Percentiles rank a stretch among this genome's conserved stretches.
Evolutionary conservation across 805 yeast genomes (phyloP).

Genomic region (Candida easanensis): DNA sequence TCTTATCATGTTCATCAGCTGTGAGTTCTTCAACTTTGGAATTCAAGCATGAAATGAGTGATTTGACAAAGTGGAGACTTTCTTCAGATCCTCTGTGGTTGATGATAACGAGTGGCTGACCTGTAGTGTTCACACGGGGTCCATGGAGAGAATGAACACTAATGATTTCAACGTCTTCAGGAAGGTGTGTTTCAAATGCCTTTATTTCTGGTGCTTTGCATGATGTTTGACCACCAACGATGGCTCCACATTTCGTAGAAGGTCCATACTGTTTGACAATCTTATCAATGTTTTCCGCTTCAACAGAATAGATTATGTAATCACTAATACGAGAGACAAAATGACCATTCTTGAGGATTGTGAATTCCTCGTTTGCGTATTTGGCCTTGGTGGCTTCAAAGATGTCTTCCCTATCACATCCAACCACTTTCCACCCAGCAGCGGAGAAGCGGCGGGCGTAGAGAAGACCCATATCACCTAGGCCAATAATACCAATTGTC

Average conservation of each 20-base stretch:
- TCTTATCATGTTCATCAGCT: slow-evolving; percentile 88
- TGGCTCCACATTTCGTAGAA: slow-evolving; percentile 79
- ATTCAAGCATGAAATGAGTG: slow-evolving; percentile 65
- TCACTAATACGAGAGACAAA: slow-evolving; percentile 78
- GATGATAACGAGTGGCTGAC: slow-evolving; percentile 89
- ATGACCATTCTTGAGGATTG: slow-evolving; percentile 75
- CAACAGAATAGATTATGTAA: slow-evolving; percentile 86
- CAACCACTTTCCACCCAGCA: slow-evolving; percentile 88
- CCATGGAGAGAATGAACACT: slow-evolving; percentile 94
- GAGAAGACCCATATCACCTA: slow-evolving; percentile 94
- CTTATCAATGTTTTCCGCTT: slow-evolving; percentile 76
- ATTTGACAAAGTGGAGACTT: slow-evolving; percentile 57
- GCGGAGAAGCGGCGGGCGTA: slow-evolving; percentile 76
- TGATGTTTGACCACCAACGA: slow-evolving; percentile 98
- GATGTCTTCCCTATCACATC: slow-evolving; percentile 77
- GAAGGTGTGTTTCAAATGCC: slow-evolving; percentile 77
- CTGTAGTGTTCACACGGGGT: slow-evolving; percentile 82
- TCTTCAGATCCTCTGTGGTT: slow-evolving; percentile 61
- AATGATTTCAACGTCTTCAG: slow-evolving; percentile 77
- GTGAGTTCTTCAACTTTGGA: slow-evolving; percentile 75
- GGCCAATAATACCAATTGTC: slow-evolving; percentile 85
- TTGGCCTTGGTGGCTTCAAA: slow-evolving; percentile 45
- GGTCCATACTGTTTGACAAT: slow-evolving; percentile 82
- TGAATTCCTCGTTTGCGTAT: slow-evolving; percentile 43
- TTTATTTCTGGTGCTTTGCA: slow-evolving; percentile 88